Evolutionary conservation across 164 flowering plant species (phyloP).

Genomic region (Aristolochia californica): DNA sequence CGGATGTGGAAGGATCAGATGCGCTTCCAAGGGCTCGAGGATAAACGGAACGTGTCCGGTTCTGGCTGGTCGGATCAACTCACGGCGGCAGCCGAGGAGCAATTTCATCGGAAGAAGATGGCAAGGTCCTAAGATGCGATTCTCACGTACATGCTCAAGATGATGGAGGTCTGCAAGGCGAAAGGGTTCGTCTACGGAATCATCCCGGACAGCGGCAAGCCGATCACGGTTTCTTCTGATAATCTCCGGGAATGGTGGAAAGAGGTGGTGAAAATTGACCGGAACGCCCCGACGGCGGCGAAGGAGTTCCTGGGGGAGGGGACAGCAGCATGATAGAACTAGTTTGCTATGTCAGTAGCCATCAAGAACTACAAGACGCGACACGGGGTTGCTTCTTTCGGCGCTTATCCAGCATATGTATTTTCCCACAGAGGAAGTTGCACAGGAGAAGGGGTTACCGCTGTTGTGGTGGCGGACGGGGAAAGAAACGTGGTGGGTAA

Average conservation of each 20-base stretch:
- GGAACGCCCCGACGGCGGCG: constrained; percentile 53
- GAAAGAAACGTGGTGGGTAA: constrained; percentile 28
- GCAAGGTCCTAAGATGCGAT: constrained; percentile 55
- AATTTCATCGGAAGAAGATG: constrained; percentile 31
- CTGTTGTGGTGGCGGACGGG: constrained; percentile 39
- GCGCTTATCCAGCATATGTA: constrained; percentile 35
- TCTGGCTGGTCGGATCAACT: no score
- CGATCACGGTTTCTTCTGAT: constrained; percentile 58
- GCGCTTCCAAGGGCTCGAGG: constrained; percentile 24
- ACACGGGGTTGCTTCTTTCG: constrained; percentile 29
- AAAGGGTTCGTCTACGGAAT: constrained; percentile 64
- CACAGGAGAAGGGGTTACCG: constrained; percentile 29
- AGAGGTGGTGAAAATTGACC: constrained; percentile 49
- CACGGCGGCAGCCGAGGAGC: constrained; percentile 14
- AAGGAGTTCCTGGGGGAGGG: constrained; percentile 31
- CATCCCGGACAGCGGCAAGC: constrained; percentile 60
- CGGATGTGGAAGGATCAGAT: constrained; percentile 40
- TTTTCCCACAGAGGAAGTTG: constrained; percentile 29
- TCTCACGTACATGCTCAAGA: constrained; percentile 52
- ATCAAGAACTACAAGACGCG: constrained; percentile 25
- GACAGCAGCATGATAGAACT: no score
- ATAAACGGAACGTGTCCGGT: no score
- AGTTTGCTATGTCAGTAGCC: no score
- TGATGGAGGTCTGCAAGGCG: constrained; percentile 63
- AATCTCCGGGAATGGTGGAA: constrained; percentile 67